These are phyloP conservation scores for Fusarium globosum DNA, from an alignment of 2,329 filamentous ascomycete species.

Conservation along the genomic window DNA sequence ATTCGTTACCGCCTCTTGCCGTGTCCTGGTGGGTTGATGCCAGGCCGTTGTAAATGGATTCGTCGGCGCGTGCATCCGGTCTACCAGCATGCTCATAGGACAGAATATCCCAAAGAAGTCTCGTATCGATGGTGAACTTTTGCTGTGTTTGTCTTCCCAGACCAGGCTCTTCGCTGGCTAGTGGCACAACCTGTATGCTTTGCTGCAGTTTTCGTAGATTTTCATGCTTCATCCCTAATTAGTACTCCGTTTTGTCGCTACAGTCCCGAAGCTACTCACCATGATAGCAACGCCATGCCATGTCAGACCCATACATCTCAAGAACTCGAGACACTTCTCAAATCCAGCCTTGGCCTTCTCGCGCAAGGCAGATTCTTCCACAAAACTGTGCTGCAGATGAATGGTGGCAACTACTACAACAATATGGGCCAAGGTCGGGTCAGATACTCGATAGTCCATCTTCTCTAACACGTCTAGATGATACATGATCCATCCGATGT, in stretches of 20 bases:
- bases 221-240: neutral
- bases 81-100: neutral
- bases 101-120: neutral
- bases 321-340: neutral
- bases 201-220: neutral
- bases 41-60: neutral
- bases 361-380: neutral
- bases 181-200: neutral
- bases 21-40: neutral
- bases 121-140: neutral
- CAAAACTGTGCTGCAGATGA: neutral
- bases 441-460: neutral
- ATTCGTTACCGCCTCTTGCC: accelerated
- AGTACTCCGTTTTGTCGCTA: neutral
- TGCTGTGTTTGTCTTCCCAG: accelerated
- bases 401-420: neutral
- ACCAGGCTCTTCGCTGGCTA: accelerated
- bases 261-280: neutral
- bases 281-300: neutral
- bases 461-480: neutral
- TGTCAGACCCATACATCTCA: neutral
- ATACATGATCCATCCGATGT: constrained; percentile 4
- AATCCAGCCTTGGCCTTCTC: neutral
- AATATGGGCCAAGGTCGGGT: neutral
- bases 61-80: neutral